Base-by-base conservation (phyloP, 805 yeast genomes). In the Kazachstania kunashirensis region DNA sequence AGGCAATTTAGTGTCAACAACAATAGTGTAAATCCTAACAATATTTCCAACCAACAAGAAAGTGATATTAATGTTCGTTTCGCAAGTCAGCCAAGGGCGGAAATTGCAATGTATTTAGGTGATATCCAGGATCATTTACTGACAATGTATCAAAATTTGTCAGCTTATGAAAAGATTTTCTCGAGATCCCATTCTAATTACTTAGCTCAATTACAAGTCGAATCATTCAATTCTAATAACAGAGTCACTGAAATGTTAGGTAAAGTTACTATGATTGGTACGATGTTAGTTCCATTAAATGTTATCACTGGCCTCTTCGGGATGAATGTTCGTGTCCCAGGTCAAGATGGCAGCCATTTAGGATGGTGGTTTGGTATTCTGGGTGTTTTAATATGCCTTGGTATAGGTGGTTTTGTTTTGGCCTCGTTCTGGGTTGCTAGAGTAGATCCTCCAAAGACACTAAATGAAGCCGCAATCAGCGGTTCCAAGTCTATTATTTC, bases 71-170 rank as follows among this genome's bases (percentile, higher is more conserved):
- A 37, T 6, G 15, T 24, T 13, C 31, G 30, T 26, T 6, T 19
- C 10, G 26, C 41, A 1, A 38, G 42, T 21, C 41, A 41, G 48
- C 95, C 96, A 35, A 71, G 94, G 51, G 89, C 82, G 19, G 96
- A 89, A 51, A 88, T 88, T 61, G 95, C 94, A 0, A 67, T 88
- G 45, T 89, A 84, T 59, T 63, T 88, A 43, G 96, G 96, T 39
- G 97, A 88, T 74, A 88, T 88, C 55, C 96, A 86, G 63, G 96
- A 88, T 69, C 97, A 88, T 72, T 82, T 89, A 52, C 78, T 88
- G 40, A 89, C 97, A 13, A 89, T 89, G 96, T 82, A 77, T 61
- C 96, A 86, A 63, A 88, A 85, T 53, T 69, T 89, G 55, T 61
- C 79, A 29, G 83, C 94, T 3, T 88, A 85, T 55, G 98, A 89